Base-by-base conservation (phyloP, 345 rosid species). In the Eutrema yunnanense region DNA sequence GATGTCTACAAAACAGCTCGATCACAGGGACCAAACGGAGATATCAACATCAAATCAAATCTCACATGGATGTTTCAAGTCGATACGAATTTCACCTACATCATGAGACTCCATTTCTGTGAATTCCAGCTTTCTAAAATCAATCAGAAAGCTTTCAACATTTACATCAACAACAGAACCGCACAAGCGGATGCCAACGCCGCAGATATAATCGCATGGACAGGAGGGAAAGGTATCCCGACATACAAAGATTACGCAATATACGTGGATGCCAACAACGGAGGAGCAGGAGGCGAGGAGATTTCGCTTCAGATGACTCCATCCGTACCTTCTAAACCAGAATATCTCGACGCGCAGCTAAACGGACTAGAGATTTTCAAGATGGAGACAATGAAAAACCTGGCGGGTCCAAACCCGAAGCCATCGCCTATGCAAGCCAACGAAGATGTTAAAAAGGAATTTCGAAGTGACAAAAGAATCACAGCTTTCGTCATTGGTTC, bases 291-390 rank as follows among this genome's bases (percentile, higher is more conserved):
- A 46, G 67, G 78, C n/a, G 91, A 79, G 6, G 70, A 77, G 12
- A 22, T 92, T 54, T 47, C 62, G 16, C 58, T 92, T 60, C 85
- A 82, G 11, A 73, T 92, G 78, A 75, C 79, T 2, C 99, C 96
- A 9, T 78, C 96, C 0, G 55, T 62, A 0, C 26, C 0, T 5
- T 33, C 81, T 5, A 73, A 78, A 0, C 87, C 94, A 0, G 84
- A 90, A 34, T 85, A 29, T 73, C 71, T 57, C 4, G 90, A 90
- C 29, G 59, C 89, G 0, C 52, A 79, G n/a, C 81, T 92, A 19
- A 95, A 86, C 44, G 96, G 96, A 3, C 19, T 92, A 1, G 97
- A 95, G 75, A 76, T 95, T 51, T 88, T 90, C 82, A 92, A 95
- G 84, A 80, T 88, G 44, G 80, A 73, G 10, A 51, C 65, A 19